phyloP scores from a whole-genome alignment of 2,329 filamentous ascomycete species.

The Aspergillus terreus region DNA sequence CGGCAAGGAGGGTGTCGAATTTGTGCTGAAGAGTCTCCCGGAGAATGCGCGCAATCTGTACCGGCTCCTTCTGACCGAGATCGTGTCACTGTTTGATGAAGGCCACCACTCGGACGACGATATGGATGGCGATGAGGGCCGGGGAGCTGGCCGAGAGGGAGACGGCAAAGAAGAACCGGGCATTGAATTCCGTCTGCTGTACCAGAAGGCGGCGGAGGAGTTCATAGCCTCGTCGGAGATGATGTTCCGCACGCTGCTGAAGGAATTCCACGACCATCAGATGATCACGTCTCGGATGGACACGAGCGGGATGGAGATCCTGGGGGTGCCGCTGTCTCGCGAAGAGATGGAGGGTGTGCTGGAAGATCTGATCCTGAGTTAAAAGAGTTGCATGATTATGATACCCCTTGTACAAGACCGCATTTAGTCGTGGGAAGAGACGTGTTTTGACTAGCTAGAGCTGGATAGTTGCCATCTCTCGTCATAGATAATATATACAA shows the following conservation, averaged over 20 bases:
- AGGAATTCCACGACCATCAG: constrained; percentile 97
- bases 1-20: constrained; percentile 86
- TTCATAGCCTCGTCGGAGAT: constrained; percentile 97
- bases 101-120: constrained; percentile 50
- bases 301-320: constrained; percentile 73
- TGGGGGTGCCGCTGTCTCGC: constrained; percentile 79
- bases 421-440: neutral
- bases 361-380: constrained; percentile 62
- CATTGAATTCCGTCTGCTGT: constrained; percentile 85
- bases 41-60: constrained; percentile 91
- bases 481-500: constrained; percentile 1
- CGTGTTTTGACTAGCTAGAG: neutral
- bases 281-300: constrained; percentile 92
- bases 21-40: constrained; percentile 83
- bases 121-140: constrained; percentile 34
- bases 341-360: constrained; percentile 87
- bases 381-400: constrained; percentile 22
- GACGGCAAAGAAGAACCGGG: constrained; percentile 49
- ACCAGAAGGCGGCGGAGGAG: constrained; percentile 92
- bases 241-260: constrained; percentile 87
- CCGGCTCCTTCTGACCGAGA: constrained; percentile 76
- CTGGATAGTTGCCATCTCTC: neutral
- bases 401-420: constrained; percentile 28
- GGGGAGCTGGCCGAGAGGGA: constrained; percentile 24
- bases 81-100: constrained; percentile 66